A percentile compares a stretch with the other conserved stretches of the same genome.
phyloP scores from a whole-genome alignment of 441 rosid genomes.

The Biscutella laevigata region DNA sequence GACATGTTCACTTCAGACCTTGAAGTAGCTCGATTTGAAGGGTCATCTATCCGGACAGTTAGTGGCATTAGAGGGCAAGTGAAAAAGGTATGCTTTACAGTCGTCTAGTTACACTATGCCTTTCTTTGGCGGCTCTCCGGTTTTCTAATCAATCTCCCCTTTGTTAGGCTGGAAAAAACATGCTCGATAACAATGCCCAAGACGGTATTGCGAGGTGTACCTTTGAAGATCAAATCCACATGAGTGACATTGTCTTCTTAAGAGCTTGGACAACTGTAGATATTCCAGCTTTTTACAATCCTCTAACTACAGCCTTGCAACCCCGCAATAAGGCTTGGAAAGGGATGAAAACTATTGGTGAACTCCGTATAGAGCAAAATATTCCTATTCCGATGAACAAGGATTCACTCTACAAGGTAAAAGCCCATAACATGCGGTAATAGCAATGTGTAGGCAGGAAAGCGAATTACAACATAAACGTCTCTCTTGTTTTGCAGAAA shows the following conservation, averaged over 20 bases:
- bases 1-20: conserved; percentile 94
- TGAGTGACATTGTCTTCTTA: conserved; percentile 81
- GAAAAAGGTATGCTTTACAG: conserved; percentile 52
- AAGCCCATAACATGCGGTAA: neutral
- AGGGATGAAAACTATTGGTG: conserved; percentile 87
- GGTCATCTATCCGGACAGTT: conserved; percentile 71
- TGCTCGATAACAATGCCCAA: conserved; percentile 58
- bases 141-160: conserved; percentile 1
- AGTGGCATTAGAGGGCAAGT: conserved; percentile 92
- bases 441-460: neutral
- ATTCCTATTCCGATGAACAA: conserved; percentile 67
- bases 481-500: too few relatives aligned
- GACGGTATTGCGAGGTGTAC: conserved; percentile 92
- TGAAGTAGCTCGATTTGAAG: conserved; percentile 83
- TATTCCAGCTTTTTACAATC: conserved; percentile 65
- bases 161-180: conserved; percentile 68
- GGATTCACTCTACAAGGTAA: conserved; percentile 89
- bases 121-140: neutral
- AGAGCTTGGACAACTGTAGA: conserved; percentile 82
- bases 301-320: conserved; percentile 80
- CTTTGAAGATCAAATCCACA: conserved; percentile 84
- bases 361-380: conserved; percentile 65
- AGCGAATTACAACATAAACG: too few relatives aligned
- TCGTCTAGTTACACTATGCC: neutral
- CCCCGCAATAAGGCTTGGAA: conserved; percentile 69